A percentile compares a stretch with the other conserved stretches of the same genome.
These are phyloP conservation scores for Quambalaria eucalypti DNA, from an alignment of 1,284 basidiomycete genomes.

Conservation along the genomic window DNA sequence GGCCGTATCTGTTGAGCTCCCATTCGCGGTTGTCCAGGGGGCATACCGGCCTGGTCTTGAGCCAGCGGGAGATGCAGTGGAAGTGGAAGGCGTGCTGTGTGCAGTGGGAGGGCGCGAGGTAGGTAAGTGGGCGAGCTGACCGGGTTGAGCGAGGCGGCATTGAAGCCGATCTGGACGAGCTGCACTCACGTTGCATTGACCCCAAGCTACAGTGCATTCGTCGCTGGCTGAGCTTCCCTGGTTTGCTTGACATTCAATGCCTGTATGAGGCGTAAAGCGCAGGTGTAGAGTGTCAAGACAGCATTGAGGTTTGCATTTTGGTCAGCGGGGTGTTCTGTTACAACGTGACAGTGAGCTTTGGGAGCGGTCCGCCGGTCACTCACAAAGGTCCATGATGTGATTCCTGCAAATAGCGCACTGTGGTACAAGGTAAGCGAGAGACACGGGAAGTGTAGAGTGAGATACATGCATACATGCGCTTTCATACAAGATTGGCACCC, in stretches of 20 bases:
- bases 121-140: neutral
- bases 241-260: constrained; percentile 99
- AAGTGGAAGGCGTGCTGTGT: constrained; percentile 96
- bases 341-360: too few species aligned
- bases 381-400: constrained; percentile 47
- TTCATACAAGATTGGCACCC: neutral
- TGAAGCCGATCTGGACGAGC: neutral
- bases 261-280: constrained; percentile 50
- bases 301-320: neutral
- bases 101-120: neutral
- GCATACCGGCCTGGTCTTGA: constrained; percentile 98
- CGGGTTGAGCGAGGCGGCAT: neutral
- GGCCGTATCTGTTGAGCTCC: constrained; percentile 6
- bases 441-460: neutral
- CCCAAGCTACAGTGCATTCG: constrained; percentile 98
- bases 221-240: constrained; percentile 92
- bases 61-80: constrained; percentile 98
- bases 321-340: neutral
- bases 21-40: constrained; percentile 80
- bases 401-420: constrained; percentile 47
- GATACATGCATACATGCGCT: neutral
- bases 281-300: neutral
- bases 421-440: neutral
- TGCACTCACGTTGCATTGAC: constrained; percentile 82
- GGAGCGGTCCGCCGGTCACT: constrained; percentile 3